Evolutionary conservation across 208 protist species (phyloP), one percentile per base, ranked within the genome.

Genomic region (Leishmania turanica): DNA sequence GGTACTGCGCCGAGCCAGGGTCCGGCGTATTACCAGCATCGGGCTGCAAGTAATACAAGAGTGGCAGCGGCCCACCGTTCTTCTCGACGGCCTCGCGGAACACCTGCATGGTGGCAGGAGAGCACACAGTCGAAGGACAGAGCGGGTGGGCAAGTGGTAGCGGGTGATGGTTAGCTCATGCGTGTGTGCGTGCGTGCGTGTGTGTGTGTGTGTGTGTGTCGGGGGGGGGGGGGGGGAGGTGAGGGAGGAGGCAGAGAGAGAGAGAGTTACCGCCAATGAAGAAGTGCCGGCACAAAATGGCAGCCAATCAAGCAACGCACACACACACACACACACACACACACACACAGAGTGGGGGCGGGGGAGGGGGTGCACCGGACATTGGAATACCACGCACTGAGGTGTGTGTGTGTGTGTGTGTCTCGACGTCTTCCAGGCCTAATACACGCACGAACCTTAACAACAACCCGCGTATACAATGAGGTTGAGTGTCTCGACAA

Each of bases 1-100:
- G n/a, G n/a, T 9, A n/a, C 11, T 42, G 78, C 62, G 72, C 66
- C 0, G 85, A 78, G 2, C 74, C 76, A 1, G 6, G 1, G 56
- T 86, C 81, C 2, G 56, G 49, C 2, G 72, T 47, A 45, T 2
- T 53, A 47, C 72, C 78, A 45, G 58, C 77, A 47, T 80, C 54
- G n/a, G 81, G 80, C 68, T 82, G 79, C 3, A 96, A 70, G 83
- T 93, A 96, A 40, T 91, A 77, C 34, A 66, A 27, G 53, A 96
- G 82, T 34, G 92, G 92, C 47, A 96, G 75, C 73, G 88, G 81
- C 9, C 76, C 79, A 11, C 87, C 89, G 42, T 88, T 87, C 40
- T 81, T 82, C 53, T 78, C 78, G 8, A 87, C 65, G 9, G 84
- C 83, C 1, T 88, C 79, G 37, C 56, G 82, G 76, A 92, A 93